These are phyloP conservation scores for Pyrenophora graminea DNA, from an alignment of 2,329 filamentous ascomycete genomes.

Conservation along the genomic window DNA sequence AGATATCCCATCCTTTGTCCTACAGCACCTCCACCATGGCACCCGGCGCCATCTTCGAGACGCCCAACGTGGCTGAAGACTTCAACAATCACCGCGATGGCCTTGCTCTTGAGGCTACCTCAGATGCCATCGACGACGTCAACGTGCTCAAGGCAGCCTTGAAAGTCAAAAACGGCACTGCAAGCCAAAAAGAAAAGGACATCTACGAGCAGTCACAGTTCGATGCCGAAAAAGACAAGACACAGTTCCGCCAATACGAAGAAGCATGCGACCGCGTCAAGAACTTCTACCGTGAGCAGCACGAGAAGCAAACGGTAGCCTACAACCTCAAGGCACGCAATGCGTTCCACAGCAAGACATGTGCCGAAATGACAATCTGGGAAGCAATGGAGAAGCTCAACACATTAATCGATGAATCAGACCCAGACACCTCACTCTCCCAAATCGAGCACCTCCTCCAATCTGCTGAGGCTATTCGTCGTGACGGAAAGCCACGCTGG, in stretches of 20 bases:
- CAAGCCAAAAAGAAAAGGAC: slow-evolving; percentile 52
- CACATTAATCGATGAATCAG: slow-evolving; percentile 86
- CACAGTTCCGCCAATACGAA: slow-evolving; percentile 80
- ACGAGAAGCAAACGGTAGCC: slow-evolving; percentile 73
- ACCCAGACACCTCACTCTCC: slow-evolving; percentile 83
- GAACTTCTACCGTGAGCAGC: slow-evolving; percentile 78
- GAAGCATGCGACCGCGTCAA: slow-evolving; percentile 83
- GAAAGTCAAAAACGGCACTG: slow-evolving; percentile 54
- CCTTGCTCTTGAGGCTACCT: slow-evolving; percentile 61
- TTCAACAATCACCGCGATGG: slow-evolving; percentile 59
- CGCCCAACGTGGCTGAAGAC: slow-evolving; percentile 49
- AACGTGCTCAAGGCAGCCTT: slow-evolving; percentile 63
- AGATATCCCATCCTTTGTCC: slow-evolving; percentile 23
- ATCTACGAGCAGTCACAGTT: slow-evolving; percentile 67
- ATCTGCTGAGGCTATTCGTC: slow-evolving; percentile 84
- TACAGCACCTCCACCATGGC: slow-evolving; percentile 46
- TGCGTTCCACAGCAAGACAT: slow-evolving; percentile 67
- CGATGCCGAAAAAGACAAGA: slow-evolving; percentile 77
- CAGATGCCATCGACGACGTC: slow-evolving; percentile 63
- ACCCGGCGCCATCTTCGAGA: slow-evolving; percentile 51
- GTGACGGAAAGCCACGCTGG: slow-evolving; percentile 81
- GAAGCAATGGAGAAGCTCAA: slow-evolving; percentile 91
- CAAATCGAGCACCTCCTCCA: slow-evolving; percentile 92
- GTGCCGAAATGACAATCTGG: slow-evolving; percentile 83
- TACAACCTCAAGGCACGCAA: slow-evolving; percentile 84